Evolutionary conservation across 2,329 filamentous ascomycete species (phyloP), one percentile per base, ranked within the genome.

Genomic region (Aureobasidium sp.): DNA sequence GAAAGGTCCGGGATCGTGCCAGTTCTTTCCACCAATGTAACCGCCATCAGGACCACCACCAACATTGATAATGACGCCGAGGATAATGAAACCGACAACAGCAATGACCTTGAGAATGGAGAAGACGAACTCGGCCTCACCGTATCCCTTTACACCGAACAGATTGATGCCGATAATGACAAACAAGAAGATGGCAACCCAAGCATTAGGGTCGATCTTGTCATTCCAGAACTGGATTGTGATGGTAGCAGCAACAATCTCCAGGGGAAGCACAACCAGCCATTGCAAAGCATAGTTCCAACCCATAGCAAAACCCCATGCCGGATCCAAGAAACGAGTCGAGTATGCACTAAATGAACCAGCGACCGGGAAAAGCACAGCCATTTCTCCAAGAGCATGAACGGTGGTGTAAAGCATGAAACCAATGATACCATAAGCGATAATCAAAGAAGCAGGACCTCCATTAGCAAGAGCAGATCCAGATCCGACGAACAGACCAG

Each of bases 321-420:
- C 92, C 1, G 92, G 93, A 70, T 97, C 91, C 21, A 97, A 75
- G 69, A 97, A 97, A 21, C 93, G 85, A 34, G 91, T 96, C 21
- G 92, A 94, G 76, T 92, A 97, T 8, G 91, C 87, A 0, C 91
- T 90, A 72, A 97, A 97, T 3, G 91, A 95, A 61, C 93, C 93
- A 27, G 92, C 89, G 29, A 97, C 88, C 3, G 93, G 93, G 68
- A 93, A 97, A 13, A 91, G 77, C 21, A 97, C 91, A 16, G 92
- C 90, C 74, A 97, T 58, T 75, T 97, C 93, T 65, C 93, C 93
- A 30, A 97, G 80, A 0, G 91, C 91, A 70, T 97, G 92, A 36
- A 95, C 89, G 1, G 91, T 96, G 72, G 89, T 94, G 75, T 91
- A 97, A 66, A 97, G 76, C 91, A 97, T 96, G 69, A 84, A 76